Conservation (phyloP, 306 rosid species). For the Acacia confusa region DNA sequence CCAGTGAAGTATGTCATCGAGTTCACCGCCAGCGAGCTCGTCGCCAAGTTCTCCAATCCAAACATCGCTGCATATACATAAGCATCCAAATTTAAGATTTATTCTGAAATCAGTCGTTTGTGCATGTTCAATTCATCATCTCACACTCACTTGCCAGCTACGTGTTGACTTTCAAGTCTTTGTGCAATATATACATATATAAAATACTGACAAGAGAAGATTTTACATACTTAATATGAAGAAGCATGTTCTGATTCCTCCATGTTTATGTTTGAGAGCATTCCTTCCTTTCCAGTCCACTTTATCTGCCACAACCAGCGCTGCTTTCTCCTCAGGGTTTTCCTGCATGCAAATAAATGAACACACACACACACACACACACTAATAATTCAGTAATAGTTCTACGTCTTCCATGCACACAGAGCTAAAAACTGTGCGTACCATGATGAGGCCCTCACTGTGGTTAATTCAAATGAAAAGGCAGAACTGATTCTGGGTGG, state of each 20-base stretch:
- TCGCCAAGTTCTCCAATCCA: slow-evolving; percentile 72
- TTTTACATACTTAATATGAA: slow-evolving; percentile 54
- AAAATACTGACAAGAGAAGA: not conserved
- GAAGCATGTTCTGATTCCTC: slow-evolving; percentile 55
- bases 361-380: not conserved
- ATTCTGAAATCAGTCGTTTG: not conserved
- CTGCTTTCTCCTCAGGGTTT: slow-evolving; percentile 45
- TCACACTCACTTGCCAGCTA: not conserved
- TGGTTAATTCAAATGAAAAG: slow-evolving; percentile 24
- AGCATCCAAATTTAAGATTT: not conserved
- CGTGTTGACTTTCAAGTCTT: not conserved
- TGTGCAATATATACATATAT: not conserved
- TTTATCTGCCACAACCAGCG: slow-evolving; percentile 56
- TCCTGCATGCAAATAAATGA: slow-evolving; percentile 43
- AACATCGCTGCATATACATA: slow-evolving; percentile 42
- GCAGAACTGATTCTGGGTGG: slow-evolving; percentile 13
- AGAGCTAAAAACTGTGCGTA: not conserved
- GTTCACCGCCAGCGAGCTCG: slow-evolving; percentile 79
- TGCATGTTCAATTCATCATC: not conserved
- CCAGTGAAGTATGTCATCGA: slow-evolving; percentile 65
- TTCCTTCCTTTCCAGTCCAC: slow-evolving; percentile 94
- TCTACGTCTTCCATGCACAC: not conserved
- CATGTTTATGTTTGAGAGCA: slow-evolving; percentile 71
- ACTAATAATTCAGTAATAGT: not conserved
- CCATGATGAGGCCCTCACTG: slow-evolving; percentile 34